phyloP scores from a whole-genome alignment of 257 asterid species.

The Scutellaria barbata region DNA sequence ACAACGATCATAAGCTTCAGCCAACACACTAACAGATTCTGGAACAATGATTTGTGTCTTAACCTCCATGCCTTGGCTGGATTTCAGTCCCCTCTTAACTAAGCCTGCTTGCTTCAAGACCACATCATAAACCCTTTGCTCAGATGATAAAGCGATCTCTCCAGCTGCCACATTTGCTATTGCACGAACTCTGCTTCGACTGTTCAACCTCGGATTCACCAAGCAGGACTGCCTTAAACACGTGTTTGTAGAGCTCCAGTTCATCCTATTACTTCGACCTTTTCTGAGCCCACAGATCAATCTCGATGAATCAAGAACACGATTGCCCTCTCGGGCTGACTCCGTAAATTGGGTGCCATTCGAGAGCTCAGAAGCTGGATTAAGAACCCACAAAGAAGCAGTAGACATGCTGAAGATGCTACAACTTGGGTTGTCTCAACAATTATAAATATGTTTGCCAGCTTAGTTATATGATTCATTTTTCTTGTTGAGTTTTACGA shows the following conservation, averaged over 20 bases:
- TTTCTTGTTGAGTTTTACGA: not conserved
- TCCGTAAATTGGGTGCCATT: slow-evolving; percentile 49
- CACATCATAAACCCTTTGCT: slow-evolving; percentile 85
- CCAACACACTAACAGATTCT: slow-evolving; percentile 55
- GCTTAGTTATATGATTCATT: not conserved
- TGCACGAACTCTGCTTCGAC: not conserved
- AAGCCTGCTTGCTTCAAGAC: slow-evolving; percentile 84
- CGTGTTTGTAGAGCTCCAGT: slow-evolving; percentile 37
- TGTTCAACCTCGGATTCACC: slow-evolving; percentile 23
- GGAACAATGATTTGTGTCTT: slow-evolving; percentile 64
- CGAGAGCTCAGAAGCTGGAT: slow-evolving; percentile 54
- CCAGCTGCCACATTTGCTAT: slow-evolving; percentile 54
- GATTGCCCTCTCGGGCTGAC: slow-evolving; percentile 48
- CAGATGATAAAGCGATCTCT: slow-evolving; percentile 65
- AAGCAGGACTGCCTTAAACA: slow-evolving; percentile 39
- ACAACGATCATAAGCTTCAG: slow-evolving; percentile 87
- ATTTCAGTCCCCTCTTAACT: slow-evolving; percentile 54
- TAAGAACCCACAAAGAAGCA: slow-evolving; percentile 63
- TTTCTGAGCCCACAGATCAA: slow-evolving; percentile 39
- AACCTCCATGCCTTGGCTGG: slow-evolving; percentile 49
- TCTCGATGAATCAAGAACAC: slow-evolving; percentile 42
- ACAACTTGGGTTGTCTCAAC: too few relatives aligned
- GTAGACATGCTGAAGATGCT: slow-evolving; percentile 51
- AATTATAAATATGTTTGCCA: not conserved
- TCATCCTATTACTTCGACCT: slow-evolving; percentile 41